phyloP scores from a whole-genome alignment of 495 filamentous ascomycete species.

The Amphirosellinia nigrospora region DNA sequence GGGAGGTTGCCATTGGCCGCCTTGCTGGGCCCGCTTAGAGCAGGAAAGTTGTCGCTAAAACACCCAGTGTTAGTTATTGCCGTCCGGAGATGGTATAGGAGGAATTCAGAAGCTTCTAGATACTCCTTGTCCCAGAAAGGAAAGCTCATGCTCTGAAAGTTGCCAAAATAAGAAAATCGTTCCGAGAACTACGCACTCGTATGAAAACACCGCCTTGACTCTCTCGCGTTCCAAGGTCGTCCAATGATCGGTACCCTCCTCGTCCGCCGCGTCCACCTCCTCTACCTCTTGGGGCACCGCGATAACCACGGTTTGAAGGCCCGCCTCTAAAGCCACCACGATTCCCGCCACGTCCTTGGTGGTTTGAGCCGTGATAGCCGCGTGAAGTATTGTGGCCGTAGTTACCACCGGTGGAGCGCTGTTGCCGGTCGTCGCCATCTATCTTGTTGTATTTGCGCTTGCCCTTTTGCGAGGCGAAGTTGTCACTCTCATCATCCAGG shows the following conservation, averaged over 20 bases:
- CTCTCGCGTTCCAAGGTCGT: slow-evolving; percentile 51
- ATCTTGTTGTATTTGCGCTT: slow-evolving; percentile 59
- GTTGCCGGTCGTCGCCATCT: slow-evolving; percentile 55
- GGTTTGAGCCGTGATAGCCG: slow-evolving; percentile 44
- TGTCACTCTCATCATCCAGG: slow-evolving; percentile 64
- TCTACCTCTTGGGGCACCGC: slow-evolving; percentile 33
- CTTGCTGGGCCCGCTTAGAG: slow-evolving; percentile 27
- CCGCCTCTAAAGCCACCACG: slow-evolving; percentile 44
- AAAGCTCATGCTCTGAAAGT: too few species aligned
- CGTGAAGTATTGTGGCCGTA: slow-evolving; percentile 43
- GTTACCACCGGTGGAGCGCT: slow-evolving; percentile 37
- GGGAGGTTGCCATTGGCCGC: slow-evolving; percentile 33
- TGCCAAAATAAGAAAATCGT: too few species aligned
- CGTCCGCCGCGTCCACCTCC: slow-evolving; percentile 50
- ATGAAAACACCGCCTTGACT: slow-evolving; percentile 42
- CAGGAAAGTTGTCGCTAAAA: slow-evolving; percentile 41
- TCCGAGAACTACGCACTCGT: too few species aligned
- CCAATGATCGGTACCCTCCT: slow-evolving; percentile 54
- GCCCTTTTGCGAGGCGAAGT: slow-evolving; percentile 58
- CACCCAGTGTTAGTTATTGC: too few species aligned
- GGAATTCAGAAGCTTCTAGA: too few species aligned
- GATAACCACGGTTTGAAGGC: slow-evolving; percentile 30
- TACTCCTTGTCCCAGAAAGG: too few species aligned
- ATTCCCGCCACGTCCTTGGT: slow-evolving; percentile 57
- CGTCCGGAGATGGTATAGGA: too few species aligned